Percentiles rank a stretch among this genome's conserved stretches.
Evolutionary conservation across 805 yeast species (phyloP).

Genomic region (Suhomyces sp.): DNA sequence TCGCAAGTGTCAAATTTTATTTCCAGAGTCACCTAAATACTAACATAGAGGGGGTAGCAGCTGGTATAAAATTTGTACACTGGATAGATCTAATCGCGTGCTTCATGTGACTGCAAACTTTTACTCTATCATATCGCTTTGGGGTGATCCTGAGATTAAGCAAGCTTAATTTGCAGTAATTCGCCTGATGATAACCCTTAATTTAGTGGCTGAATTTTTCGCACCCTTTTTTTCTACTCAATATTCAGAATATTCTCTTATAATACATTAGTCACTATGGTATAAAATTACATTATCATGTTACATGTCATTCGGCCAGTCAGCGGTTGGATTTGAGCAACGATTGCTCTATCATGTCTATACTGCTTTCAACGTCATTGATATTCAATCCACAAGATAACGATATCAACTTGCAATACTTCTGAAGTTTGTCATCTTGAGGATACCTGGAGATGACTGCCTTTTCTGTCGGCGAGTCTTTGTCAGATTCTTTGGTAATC

Average conservation of each 20-base stretch:
- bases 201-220: neutral
- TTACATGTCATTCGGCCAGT: neutral
- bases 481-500: neutral
- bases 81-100: too few species aligned
- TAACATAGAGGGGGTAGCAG: neutral
- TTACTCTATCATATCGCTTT: too few species aligned
- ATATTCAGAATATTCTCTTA: neutral
- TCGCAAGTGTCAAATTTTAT: neutral
- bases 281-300: conserved; percentile 3
- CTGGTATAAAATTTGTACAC: neutral
- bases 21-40: neutral
- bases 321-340: conserved; percentile 21
- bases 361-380: conserved; percentile 39
- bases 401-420: conserved; percentile 40
- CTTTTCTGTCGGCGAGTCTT: neutral
- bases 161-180: neutral
- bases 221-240: neutral
- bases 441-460: conserved; percentile 12
- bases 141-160: neutral
- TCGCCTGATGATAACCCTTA: neutral
- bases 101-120: too few species aligned
- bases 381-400: conserved; percentile 43
- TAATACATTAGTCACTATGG: conserved; percentile 2
- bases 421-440: conserved; percentile 31
- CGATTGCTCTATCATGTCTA: conserved; percentile 41